Base-by-base conservation (phyloP, 2,329 filamentous ascomycete species). In the Cytospora mali region DNA sequence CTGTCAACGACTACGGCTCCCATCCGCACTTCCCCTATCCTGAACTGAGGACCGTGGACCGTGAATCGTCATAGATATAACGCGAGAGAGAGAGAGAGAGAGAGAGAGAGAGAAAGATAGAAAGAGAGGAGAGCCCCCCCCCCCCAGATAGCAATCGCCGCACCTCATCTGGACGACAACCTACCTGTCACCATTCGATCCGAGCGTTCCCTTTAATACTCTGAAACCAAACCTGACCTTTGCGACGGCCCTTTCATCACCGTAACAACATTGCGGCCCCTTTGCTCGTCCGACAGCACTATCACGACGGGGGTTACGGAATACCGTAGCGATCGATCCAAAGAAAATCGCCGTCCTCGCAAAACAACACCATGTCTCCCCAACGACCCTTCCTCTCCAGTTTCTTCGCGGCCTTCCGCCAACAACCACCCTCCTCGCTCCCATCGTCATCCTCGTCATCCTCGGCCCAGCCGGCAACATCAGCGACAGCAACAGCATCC, bases 341-440 rank as follows among this genome's bases (percentile, higher is more conserved):
- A 13, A n/a, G n/a, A n/a, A n/a, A n/a, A n/a, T 46, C 66, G 42
- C 42, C 42, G 42, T 13, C n/a, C 42, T 46, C n/a, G n/a, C 42
- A 46, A n/a, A n/a, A n/a, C n/a, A n/a, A n/a, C n/a, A 72, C 39
- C 58, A 83, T 83, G 81, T 78, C 81, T 54, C 81, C 81, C 39
- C 81, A 84, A 69, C 80, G 81, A 55, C 81, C 82, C 53, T 84
- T 84, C 75, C 80, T 84, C 69, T 82, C 82, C 53, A 81, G 79
- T 69, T 83, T 84, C 75, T 78, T 84, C 72, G 79, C 81, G 71
- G 80, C 82, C 72, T 83, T 84, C 71, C 80, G 82, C 57, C 80
- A 81, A 62, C 80, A 80, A 69, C 71, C 75, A 14, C 73, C 78
- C 23, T 67, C 77, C 49, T 67, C 68, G 18, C 62, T 67, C 21